These are phyloP conservation scores for Boletus rubropictus DNA, from an alignment of 768 basidiomycete genomes.

Conservation along the genomic window DNA sequence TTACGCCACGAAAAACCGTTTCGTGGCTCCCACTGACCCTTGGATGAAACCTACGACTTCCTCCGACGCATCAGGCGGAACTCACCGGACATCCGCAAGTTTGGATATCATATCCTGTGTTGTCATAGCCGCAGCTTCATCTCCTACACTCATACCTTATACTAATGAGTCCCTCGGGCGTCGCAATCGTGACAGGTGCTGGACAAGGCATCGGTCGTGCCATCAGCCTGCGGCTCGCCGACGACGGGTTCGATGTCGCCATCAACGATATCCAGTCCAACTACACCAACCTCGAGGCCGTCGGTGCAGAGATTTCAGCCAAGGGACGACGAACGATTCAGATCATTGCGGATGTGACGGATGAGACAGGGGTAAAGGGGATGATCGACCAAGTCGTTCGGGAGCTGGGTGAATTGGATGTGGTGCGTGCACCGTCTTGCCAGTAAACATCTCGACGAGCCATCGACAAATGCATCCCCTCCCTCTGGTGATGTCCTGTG, in stretches of 20 bases:
- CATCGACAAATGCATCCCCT: neutral
- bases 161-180: constrained; percentile 5
- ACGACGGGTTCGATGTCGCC: constrained; percentile 40
- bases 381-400: constrained; percentile 10
- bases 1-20: no score
- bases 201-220: constrained; percentile 46
- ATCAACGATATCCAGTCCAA: constrained; percentile 37
- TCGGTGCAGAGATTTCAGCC: neutral
- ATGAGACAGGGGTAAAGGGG: constrained; percentile 5
- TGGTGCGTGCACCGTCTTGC: constrained; percentile 3
- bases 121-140: neutral
- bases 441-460: neutral
- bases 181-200: constrained; percentile 42
- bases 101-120: neutral
- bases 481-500: neutral
- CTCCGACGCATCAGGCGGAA: no score
- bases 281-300: neutral
- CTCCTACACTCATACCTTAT: neutral
- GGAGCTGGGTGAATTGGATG: constrained; percentile 10
- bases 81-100: no score
- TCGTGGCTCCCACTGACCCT: no score
- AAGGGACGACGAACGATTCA: neutral
- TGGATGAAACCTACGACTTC: no score
- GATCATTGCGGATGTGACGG: constrained; percentile 1
- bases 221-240: constrained; percentile 43